phyloP scores from a whole-genome alignment of 2,329 filamentous ascomycete genomes.

The Microcyclosporella mali region DNA sequence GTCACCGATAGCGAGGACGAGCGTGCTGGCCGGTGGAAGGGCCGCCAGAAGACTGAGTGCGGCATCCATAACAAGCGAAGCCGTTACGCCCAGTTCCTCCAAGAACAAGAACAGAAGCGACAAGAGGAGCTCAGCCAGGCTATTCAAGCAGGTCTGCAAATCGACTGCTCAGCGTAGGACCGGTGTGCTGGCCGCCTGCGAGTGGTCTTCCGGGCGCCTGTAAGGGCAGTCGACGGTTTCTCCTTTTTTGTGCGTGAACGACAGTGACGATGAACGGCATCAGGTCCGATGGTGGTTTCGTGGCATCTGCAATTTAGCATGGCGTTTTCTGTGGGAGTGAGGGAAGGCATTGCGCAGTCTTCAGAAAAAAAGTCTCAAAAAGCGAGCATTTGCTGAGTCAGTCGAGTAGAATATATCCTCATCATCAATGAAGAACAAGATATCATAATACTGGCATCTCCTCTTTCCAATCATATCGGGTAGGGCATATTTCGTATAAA shows the following conservation, averaged over 20 bases:
- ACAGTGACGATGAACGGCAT: slow-evolving; percentile 5
- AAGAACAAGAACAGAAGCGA: slow-evolving; percentile 65
- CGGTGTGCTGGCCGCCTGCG: no score
- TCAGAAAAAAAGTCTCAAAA: slow-evolving; percentile 1
- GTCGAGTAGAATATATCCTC: slow-evolving; percentile 1
- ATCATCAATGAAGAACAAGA: slow-evolving; percentile 1
- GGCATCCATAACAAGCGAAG: slow-evolving; percentile 98
- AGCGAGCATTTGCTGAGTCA: slow-evolving; percentile 5
- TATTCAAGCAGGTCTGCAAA: slow-evolving; percentile 30
- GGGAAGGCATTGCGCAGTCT: not conserved
- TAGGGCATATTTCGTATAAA: no score
- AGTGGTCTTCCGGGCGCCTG: not conserved
- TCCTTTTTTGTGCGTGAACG: not conserved
- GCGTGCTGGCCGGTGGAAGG: slow-evolving; percentile 94
- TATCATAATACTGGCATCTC: not conserved
- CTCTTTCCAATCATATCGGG: no score
- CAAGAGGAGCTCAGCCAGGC: slow-evolving; percentile 46
- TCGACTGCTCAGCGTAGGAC: slow-evolving; percentile 17
- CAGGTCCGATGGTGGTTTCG: not conserved
- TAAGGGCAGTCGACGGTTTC: not conserved
- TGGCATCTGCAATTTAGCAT: slow-evolving; percentile 5
- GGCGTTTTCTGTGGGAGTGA: slow-evolving; percentile 3
- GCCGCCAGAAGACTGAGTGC: slow-evolving; percentile 91
- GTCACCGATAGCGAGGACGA: slow-evolving; percentile 91
- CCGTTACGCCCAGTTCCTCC: slow-evolving; percentile 79